Evolutionary conservation across 164 flowering plant genomes (phyloP).

Genomic region (Stephania yunnanensis): DNA sequence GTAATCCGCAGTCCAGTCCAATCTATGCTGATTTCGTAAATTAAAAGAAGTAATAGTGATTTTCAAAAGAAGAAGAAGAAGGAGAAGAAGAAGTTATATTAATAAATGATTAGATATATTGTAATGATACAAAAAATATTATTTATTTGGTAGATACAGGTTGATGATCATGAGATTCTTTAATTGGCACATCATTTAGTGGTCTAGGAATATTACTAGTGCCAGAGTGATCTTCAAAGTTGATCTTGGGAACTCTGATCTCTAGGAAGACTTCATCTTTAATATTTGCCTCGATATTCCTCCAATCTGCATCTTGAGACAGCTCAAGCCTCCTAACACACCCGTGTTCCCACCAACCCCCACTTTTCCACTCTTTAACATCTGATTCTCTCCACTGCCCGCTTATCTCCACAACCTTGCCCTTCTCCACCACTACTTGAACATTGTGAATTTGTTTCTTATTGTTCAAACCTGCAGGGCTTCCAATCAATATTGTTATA

Average conservation of each 20-base stretch:
- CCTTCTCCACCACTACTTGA: slow-evolving; percentile 46
- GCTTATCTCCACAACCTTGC: slow-evolving; percentile 71
- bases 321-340: slow-evolving; percentile 72
- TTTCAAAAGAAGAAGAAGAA: too few species aligned
- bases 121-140: too few species aligned
- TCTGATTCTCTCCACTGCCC: slow-evolving; percentile 60
- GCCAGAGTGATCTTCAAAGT: neutral
- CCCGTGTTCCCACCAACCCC: slow-evolving; percentile 85
- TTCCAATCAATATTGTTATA: slow-evolving; percentile 1
- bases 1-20: too few species aligned
- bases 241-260: slow-evolving; percentile 51
- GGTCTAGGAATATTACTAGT: neutral
- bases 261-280: slow-evolving; percentile 43
- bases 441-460: slow-evolving; percentile 6
- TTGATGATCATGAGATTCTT: neutral
- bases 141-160: neutral
- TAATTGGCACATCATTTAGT: neutral
- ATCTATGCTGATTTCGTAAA: too few species aligned
- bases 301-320: slow-evolving; percentile 70
- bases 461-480: slow-evolving; percentile 26
- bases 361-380: slow-evolving; percentile 61
- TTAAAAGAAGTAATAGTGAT: too few species aligned
- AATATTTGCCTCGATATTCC: slow-evolving; percentile 40
- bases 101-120: neutral
- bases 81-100: neutral